Base-by-base conservation (phyloP, 352 stramenopile genomes). In the Phytophthora megakarya region DNA sequence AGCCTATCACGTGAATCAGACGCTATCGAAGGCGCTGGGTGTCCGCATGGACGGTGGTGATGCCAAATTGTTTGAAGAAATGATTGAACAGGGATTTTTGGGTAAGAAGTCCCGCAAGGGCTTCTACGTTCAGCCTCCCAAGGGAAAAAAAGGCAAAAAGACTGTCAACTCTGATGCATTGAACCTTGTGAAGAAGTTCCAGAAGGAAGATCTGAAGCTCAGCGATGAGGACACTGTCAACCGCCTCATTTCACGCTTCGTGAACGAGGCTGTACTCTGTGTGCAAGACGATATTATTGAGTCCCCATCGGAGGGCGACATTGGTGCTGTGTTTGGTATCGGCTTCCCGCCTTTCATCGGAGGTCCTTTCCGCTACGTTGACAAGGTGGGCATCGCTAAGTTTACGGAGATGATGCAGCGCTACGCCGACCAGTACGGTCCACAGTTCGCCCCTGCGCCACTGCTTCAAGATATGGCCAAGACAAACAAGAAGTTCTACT, bases 261-360 rank as follows among this genome's bases (percentile, higher is more conserved):
- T 99, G 45, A 99, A 99, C 75, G 97, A 99, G 73, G 97, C 97
- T 6, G 91, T 97, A 39, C 92, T 98, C 33, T 99, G 96, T 70
- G 84, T 99, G 21, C 89, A 97, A 72, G 97, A 99, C 72, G 97
- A 98, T 52, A 98, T 99, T 61, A 99, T 99, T 70, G 92, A 85
- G 47, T 97, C 96, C 48, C 96, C 97, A 6, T 93, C 93, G 9
- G 95, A 98, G 57, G 97, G 96, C 61, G 97, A 99, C 78, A 99
- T 99, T 75, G 97, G 97, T 40, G 85, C 98, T n/a, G 96, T 99
- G 18, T 99, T 99, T 76, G 97, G 97, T 65, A 98, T 98, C 59
- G 97, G 97, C 55, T 99, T 99, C 79, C 94, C 96, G 28, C 97
- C 97, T 40, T 99, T 99, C 86, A 91, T 97, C 40, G 97, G 97